phyloP scores from a whole-genome alignment of 495 filamentous ascomycete genomes.

The Podospora pseudoanserina region DNA sequence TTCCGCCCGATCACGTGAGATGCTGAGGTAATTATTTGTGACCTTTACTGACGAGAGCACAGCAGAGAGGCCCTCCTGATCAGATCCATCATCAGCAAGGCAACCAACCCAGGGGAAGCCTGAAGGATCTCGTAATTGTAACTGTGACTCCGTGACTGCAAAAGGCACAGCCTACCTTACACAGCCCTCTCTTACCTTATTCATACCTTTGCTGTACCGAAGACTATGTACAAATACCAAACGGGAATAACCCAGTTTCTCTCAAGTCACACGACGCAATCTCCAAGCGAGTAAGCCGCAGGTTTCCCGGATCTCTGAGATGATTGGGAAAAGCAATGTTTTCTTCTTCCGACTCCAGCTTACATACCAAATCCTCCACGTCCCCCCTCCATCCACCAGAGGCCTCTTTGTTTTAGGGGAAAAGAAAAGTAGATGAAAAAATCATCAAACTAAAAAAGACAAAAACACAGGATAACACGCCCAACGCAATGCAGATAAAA shows the following conservation, averaged over 20 bases:
- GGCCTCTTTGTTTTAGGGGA: background rate
- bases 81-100: background rate
- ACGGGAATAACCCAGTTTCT: background rate
- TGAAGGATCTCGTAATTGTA: background rate
- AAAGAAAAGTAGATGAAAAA: background rate
- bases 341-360: background rate
- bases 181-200: background rate
- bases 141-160: background rate
- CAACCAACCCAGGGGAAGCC: background rate
- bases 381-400: background rate
- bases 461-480: background rate
- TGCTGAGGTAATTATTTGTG: too few relatives aligned
- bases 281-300: conserved; percentile 4
- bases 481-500: background rate
- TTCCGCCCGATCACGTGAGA: background rate
- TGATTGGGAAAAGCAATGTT: background rate
- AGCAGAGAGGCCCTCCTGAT: background rate
- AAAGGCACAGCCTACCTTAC: background rate
- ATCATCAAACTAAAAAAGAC: background rate
- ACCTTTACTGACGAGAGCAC: too few relatives aligned
- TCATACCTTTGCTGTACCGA: too few relatives aligned
- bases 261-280: conserved; percentile 5
- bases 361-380: background rate
- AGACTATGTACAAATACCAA: background rate
- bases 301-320: background rate